Conservation (phyloP, 148 eudicot genomes). For the Amaranthus cruentus region DNA sequence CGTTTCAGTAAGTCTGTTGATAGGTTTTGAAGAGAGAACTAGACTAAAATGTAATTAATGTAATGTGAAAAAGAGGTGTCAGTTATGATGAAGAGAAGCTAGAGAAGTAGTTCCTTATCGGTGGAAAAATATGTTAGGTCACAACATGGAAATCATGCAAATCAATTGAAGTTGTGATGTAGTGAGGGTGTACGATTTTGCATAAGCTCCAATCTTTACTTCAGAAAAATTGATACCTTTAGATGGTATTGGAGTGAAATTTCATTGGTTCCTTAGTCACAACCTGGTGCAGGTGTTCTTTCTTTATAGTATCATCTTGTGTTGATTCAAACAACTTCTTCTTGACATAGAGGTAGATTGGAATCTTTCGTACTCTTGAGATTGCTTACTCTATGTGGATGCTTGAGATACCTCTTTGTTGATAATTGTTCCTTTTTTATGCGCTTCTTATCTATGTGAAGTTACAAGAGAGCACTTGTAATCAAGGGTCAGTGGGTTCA, state of each 20-base stretch:
- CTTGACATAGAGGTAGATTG: not conserved
- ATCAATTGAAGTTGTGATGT: not conserved
- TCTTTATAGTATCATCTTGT: not conserved
- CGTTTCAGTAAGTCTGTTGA: too few species aligned
- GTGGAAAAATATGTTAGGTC: not conserved
- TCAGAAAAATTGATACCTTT: not conserved
- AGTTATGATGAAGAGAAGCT: not conserved
- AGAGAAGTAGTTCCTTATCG: not conserved
- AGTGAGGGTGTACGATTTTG: not conserved
- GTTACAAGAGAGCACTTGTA: too few species aligned
- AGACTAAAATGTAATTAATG: not conserved
- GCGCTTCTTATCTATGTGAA: too few species aligned
- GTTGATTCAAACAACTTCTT: not conserved
- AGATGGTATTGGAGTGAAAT: not conserved
- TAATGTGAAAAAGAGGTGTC: conserved; percentile 1
- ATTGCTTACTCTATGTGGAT: not conserved
- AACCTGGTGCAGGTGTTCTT: not conserved
- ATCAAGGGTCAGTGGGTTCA: too few species aligned
- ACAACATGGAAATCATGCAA: not conserved
- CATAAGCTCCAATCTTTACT: not conserved
- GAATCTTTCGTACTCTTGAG: not conserved
- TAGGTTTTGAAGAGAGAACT: not conserved
- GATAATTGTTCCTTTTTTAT: too few species aligned
- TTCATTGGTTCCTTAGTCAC: not conserved
- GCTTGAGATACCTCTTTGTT: too few species aligned